Base-by-base conservation (phyloP, 768 basidiomycete species). In the Mycena haematopus region DNA sequence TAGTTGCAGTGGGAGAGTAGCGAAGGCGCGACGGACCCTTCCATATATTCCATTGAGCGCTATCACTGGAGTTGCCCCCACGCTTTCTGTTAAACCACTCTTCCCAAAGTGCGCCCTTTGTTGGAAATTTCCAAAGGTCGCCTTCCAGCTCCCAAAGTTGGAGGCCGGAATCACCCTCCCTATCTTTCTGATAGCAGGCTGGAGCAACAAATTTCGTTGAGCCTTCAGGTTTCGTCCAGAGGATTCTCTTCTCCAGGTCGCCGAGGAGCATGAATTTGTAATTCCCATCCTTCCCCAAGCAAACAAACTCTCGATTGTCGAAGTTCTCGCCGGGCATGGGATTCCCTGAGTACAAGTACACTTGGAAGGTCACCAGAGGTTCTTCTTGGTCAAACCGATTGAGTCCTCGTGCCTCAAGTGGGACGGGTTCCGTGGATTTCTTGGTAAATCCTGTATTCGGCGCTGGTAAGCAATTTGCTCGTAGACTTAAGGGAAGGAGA, bases 181-280 rank as follows among this genome's bases (percentile, higher is more conserved):
- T 47, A 27, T 47, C 46, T 22, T 6, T 25, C 3, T 24, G 8
- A 47, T 47, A 47, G 25, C 46, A 47, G 46, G 6, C 46, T 6
- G 14, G 46, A 47, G 15, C 15, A 31, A 31, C 29, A 9, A 31
- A 9, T 31, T 44, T 44, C 2, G 25, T 9, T 9, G 29, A 4
- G 29, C 29, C 9, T 31, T 31, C 29, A 31, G 29, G 29, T 31
- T 31, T 31, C 9, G 29, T 21, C 24, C 46, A 47, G 25, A 47
- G 6, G 46, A 47, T 9, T 22, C 46, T 47, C 3, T 47, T 13
- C 25, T 25, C 6, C 46, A 47, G 46, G 24, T 47, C 46, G 24
- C 22, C 24, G 22, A 47, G 46, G 46, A 47, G 46, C 46, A 47
- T 47, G 21, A 47, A 47, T 25, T 47, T 47, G 46, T 47, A 47